A percentile compares a stretch with the other conserved stretches of the same genome.
Evolutionary conservation across 768 basidiomycete genomes (phyloP).

Genomic region (Rubroboletus satanas): DNA sequence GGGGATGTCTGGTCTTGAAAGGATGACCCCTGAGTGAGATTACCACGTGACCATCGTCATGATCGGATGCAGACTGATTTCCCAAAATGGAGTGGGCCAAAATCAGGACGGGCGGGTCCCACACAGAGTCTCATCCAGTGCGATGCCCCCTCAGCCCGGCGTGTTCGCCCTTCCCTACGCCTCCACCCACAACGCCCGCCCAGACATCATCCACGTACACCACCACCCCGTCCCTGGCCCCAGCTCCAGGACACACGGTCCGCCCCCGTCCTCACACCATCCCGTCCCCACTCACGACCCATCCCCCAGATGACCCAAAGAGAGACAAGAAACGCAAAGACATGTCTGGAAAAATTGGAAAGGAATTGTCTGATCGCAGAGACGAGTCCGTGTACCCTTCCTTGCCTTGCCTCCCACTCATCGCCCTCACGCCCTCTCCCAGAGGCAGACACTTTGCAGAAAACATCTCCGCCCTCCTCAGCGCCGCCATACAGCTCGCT

Average conservation of each 20-base stretch:
- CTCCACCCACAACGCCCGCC: constrained; percentile 42
- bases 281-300: constrained; percentile 32
- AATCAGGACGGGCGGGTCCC: too few species aligned
- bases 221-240: constrained; percentile 41
- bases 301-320: constrained; percentile 40
- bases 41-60: background rate
- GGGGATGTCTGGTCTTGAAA: too few species aligned
- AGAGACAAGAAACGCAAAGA: constrained; percentile 70
- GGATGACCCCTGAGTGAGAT: background rate
- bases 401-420: background rate
- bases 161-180: constrained; percentile 61
- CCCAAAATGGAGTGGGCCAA: too few species aligned
- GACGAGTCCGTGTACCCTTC: constrained; percentile 59
- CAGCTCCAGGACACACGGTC: constrained; percentile 40
- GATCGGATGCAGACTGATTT: background rate
- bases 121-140: background rate
- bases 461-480: constrained; percentile 56
- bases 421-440: constrained; percentile 11
- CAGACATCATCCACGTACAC: constrained; percentile 37
- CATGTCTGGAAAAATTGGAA: constrained; percentile 62
- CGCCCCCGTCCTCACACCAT: background rate
- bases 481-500: constrained; percentile 56
- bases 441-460: constrained; percentile 64
- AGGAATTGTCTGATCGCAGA: constrained; percentile 68
- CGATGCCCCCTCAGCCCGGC: constrained; percentile 69